phyloP scores from a whole-genome alignment of 108 stramenopile genomes.

The Skeletonema tropicum region DNA sequence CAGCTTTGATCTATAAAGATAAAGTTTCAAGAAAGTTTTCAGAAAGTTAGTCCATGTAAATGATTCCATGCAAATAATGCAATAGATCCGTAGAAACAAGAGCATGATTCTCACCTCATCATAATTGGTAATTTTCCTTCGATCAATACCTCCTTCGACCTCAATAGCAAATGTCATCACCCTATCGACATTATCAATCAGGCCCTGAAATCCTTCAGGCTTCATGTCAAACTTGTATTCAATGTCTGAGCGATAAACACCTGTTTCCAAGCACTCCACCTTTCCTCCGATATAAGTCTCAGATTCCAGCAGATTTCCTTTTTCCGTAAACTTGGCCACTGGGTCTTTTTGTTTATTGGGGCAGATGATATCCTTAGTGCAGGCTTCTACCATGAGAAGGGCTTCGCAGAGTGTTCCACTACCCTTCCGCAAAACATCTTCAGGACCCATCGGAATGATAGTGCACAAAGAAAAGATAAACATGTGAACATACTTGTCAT shows the following conservation, averaged over 20 bases:
- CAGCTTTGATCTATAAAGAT: conserved; percentile 45
- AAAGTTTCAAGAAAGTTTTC: neutral
- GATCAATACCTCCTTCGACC: conserved; percentile 93
- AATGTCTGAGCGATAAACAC: conserved; percentile 96
- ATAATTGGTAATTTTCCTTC: conserved; percentile 92
- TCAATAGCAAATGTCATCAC: conserved; percentile 97
- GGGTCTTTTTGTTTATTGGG: conserved; percentile 98
- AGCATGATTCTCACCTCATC: conserved; percentile 82
- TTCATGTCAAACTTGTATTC: conserved; percentile 94
- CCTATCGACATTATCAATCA: conserved; percentile 97
- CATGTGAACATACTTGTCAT: conserved; percentile 97
- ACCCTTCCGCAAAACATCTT: conserved; percentile 98
- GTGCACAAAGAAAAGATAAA: conserved; percentile 99
- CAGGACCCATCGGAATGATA: conserved; percentile 98
- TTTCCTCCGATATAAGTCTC: conserved; percentile 99
- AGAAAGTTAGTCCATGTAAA: too few species aligned
- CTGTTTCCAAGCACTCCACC: conserved; percentile 99
- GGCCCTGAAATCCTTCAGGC: conserved; percentile 90
- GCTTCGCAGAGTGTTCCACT: conserved; percentile 97
- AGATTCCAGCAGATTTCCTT: conserved; percentile 95
- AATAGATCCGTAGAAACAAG: neutral
- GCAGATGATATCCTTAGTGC: conserved; percentile 90
- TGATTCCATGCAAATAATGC: neutral
- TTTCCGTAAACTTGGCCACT: conserved; percentile 80
- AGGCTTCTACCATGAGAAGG: conserved; percentile 97